These are phyloP conservation scores for Phytopythium mirpurense DNA, from an alignment of 352 stramenopile species.

Conservation along the genomic window DNA sequence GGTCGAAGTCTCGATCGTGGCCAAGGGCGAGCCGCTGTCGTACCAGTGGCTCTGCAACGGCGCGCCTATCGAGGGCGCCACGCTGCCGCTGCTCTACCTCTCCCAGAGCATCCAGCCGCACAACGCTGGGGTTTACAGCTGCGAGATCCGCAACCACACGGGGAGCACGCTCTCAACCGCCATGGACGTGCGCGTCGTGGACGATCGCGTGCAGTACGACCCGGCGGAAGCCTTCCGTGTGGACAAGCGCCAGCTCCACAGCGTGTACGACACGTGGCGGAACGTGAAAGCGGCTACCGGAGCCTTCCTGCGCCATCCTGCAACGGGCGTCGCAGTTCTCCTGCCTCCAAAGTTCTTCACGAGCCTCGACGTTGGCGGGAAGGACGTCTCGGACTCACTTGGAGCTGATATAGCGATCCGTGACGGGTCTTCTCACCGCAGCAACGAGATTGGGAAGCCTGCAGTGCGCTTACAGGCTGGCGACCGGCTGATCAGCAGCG, in stretches of 20 bases:
- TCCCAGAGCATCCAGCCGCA: slow-evolving; percentile 44
- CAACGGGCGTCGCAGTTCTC: slow-evolving; percentile 28
- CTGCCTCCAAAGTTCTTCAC: slow-evolving; percentile 47
- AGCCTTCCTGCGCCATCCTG: slow-evolving; percentile 21
- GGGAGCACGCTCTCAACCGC: slow-evolving; percentile 21
- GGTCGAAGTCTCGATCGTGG: slow-evolving; percentile 37
- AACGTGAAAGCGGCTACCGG: slow-evolving; percentile 34
- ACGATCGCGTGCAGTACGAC: slow-evolving; percentile 34
- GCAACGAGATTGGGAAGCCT: neutral
- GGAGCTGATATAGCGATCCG: slow-evolving; percentile 49
- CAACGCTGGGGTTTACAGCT: slow-evolving; percentile 58
- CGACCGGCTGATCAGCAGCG: slow-evolving; percentile 34
- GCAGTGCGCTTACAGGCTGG: slow-evolving; percentile 7
- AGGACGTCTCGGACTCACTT: slow-evolving; percentile 40
- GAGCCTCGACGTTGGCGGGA: slow-evolving; percentile 29
- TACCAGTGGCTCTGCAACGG: slow-evolving; percentile 62
- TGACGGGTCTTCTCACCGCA: neutral
- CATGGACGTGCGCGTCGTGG: slow-evolving; percentile 39
- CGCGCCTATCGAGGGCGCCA: slow-evolving; percentile 27
- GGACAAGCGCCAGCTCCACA: slow-evolving; percentile 10
- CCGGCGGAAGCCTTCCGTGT: slow-evolving; percentile 37
- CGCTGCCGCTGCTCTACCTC: slow-evolving; percentile 40
- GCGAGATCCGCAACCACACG: slow-evolving; percentile 51
- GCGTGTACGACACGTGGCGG: slow-evolving; percentile 16
- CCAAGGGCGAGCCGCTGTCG: slow-evolving; percentile 55